Percentiles rank a stretch among this genome's conserved stretches.
Evolutionary conservation across 371 early-diverging fungal genomes (phyloP).

Genomic region (Dichotomocladium elegans): DNA sequence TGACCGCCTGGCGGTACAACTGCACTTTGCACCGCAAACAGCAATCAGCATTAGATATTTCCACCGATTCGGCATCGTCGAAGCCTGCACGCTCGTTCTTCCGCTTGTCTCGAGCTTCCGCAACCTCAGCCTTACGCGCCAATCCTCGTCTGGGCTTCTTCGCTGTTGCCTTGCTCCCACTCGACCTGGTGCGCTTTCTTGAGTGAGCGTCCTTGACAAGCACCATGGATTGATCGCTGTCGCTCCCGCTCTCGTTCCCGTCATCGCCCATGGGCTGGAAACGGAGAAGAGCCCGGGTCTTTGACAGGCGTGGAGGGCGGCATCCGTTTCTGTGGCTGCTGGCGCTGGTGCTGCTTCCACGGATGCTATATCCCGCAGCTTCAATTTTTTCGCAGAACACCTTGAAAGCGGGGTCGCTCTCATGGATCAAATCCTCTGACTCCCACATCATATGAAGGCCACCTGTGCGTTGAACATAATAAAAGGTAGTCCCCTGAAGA

Average conservation of each 20-base stretch:
- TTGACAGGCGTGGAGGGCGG: constrained; percentile 19
- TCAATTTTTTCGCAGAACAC: constrained; percentile 14
- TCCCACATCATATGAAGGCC: constrained; percentile 17
- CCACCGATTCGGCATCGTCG: not conserved
- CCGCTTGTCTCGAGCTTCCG: constrained; percentile 10
- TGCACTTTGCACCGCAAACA: constrained; percentile 27
- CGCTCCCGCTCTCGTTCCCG: constrained; percentile 1
- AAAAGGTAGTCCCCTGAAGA: constrained; percentile 10
- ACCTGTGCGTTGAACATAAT: constrained; percentile 20
- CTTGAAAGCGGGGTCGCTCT: constrained; percentile 2
- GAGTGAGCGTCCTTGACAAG: not conserved
- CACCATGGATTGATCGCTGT: not conserved
- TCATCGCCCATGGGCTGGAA: constrained; percentile 4
- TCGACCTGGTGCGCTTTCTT: constrained; percentile 11
- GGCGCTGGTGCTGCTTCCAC: not conserved
- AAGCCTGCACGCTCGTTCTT: constrained; percentile 10
- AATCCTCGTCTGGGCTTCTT: constrained; percentile 11
- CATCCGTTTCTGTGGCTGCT: not conserved
- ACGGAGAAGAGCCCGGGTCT: constrained; percentile 30
- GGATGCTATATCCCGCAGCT: constrained; percentile 14
- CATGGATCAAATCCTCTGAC: constrained; percentile 3
- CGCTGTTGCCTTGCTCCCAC: not conserved
- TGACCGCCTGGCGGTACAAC: constrained; percentile 20
- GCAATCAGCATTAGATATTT: constrained; percentile 19
- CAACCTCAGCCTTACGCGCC: constrained; percentile 10